Base-by-base conservation (phyloP, 352 stramenopile genomes). In the Phytophthora colocasiae region DNA sequence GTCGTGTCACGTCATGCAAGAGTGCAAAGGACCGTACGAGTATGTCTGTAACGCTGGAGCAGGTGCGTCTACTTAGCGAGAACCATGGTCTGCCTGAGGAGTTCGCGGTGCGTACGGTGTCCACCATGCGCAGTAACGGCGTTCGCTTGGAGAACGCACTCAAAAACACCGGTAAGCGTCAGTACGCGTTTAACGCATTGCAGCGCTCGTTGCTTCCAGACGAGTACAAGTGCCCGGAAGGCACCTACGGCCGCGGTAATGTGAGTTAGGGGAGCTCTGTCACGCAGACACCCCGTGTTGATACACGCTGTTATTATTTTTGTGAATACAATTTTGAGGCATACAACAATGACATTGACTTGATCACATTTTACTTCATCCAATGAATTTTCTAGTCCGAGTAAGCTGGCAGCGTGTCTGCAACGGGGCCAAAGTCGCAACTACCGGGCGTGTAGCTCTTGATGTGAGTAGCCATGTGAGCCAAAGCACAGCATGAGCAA, bases 31-130 rank as follows among this genome's bases (percentile, higher is more conserved):
- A 99, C 78, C 90, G 96, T 52, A 98, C 96, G 15, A 87, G 90
- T 24, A 99, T 99, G 96, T 95, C 96, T 24, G 87, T 98, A 34
- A 98, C 95, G 15, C 91, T 98, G 32, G 97, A 98, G 71, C 89
- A 98, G 63, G 80, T 85, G 32, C 78, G 81, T 12, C 50, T 93
- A 12, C 63, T 93, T 38, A 75, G 68, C 44, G 78, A 89, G 12
- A 73, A 89, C 56, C 83, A 93, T 51, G 80, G 76, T 0, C 56
- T 93, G 15, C 77, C 84, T 0, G 66, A 79, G 32, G 79, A 92
- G 40, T 83, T 80, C 43, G 66, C 81, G 8, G 73, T 87, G 19
- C 84, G 84, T 8, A 90, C 81, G 1, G 79, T 93, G 10, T 89
- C 82, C 9, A 90, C 82, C 14, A 90, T 93, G 82, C 84, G 84